These are phyloP conservation scores for Salix koriyanagi DNA, from an alignment of 345 rosid species.

Conservation along the genomic window DNA sequence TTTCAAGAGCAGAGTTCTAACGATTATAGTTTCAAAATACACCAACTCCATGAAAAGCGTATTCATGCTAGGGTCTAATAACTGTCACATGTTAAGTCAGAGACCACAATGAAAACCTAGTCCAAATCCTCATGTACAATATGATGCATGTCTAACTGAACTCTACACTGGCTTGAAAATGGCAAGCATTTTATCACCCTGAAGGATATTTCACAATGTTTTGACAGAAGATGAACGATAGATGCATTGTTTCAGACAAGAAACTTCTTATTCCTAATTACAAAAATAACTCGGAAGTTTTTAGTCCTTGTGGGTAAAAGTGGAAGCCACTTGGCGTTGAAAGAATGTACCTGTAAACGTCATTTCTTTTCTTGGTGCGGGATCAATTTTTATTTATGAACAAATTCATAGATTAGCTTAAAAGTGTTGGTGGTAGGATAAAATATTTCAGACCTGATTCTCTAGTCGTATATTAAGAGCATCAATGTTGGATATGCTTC, in stretches of 20 bases:
- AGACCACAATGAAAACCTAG: not conserved
- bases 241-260: not conserved
- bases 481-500: conserved; percentile 56
- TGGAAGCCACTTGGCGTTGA: not conserved
- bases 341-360: not conserved
- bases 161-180: not conserved
- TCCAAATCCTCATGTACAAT: not conserved
- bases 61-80: not conserved
- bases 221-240: not conserved
- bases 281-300: too few relatives aligned
- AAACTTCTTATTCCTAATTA: not conserved
- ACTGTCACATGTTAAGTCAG: not conserved
- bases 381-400: not conserved
- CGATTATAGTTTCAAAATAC: not conserved
- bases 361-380: not conserved
- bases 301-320: not conserved
- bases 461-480: conserved; percentile 72
- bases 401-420: not conserved
- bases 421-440: not conserved
- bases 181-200: not conserved
- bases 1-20: not conserved
- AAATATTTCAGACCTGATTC: conserved; percentile 55
- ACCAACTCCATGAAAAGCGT: too few relatives aligned
- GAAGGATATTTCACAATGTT: not conserved
- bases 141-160: not conserved